These are phyloP conservation scores for Boletus huronensis DNA, from an alignment of 768 basidiomycete genomes.

Conservation along the genomic window DNA sequence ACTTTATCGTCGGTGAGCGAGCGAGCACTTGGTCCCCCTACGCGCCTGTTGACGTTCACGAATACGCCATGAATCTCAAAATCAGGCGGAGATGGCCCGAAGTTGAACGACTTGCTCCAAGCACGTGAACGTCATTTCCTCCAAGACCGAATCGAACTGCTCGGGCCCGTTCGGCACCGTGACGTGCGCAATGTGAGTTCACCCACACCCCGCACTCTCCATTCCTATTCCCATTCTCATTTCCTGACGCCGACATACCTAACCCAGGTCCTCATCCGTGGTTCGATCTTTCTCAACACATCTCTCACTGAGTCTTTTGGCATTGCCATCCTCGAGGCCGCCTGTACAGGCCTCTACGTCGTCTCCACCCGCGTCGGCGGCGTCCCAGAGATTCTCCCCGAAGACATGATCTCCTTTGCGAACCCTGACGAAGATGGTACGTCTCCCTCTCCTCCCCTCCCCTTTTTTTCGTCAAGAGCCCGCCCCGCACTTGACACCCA, in stretches of 20 bases:
- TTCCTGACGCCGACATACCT: background rate
- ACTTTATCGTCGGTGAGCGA: slow-evolving; percentile 74
- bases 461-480: background rate
- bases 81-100: slow-evolving; percentile 92
- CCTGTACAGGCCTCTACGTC: slow-evolving; percentile 90
- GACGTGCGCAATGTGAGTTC: slow-evolving; percentile 75
- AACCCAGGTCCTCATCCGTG: slow-evolving; percentile 75
- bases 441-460: slow-evolving; percentile 15
- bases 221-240: background rate
- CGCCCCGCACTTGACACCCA: background rate
- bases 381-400: slow-evolving; percentile 90
- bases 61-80: background rate
- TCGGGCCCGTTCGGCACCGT: slow-evolving; percentile 75
- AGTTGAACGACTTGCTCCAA: slow-evolving; percentile 90
- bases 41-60: background rate
- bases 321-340: slow-evolving; percentile 96
- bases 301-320: slow-evolving; percentile 96
- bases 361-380: slow-evolving; percentile 94
- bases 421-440: slow-evolving; percentile 90
- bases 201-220: rapidly evolving
- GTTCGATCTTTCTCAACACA: slow-evolving; percentile 92
- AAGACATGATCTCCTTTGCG: slow-evolving; percentile 94
- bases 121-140: slow-evolving; percentile 89
- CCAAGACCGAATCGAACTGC: slow-evolving; percentile 87
- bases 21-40: too few species aligned